phyloP scores from a whole-genome alignment of 176 grass and related monocot genomes.

The Oryza punctata region DNA sequence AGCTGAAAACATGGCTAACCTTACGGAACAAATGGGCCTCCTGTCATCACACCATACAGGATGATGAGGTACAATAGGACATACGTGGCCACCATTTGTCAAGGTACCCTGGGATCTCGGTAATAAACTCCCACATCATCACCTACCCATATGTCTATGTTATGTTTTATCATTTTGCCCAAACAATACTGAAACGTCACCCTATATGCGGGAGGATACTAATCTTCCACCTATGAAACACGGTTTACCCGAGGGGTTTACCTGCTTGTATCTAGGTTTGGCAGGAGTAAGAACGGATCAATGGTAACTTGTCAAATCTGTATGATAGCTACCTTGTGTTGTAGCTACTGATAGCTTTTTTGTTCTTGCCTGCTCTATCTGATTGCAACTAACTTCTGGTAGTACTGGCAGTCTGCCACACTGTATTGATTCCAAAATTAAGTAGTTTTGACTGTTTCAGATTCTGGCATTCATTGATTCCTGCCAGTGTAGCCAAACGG shows the following conservation, averaged over 20 bases:
- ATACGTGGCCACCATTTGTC: not conserved
- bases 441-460: not conserved
- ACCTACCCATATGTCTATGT: slow-evolving; percentile 19
- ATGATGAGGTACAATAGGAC: slow-evolving; percentile 32
- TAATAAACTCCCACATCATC: slow-evolving; percentile 38
- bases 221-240: slow-evolving; percentile 17
- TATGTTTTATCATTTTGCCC: slow-evolving; percentile 14
- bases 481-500: not conserved
- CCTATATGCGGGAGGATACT: slow-evolving; percentile 25
- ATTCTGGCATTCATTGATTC: slow-evolving; percentile 2
- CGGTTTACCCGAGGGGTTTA: slow-evolving; percentile 23
- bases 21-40: slow-evolving; percentile 93
- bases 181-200: slow-evolving; percentile 20
- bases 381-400: slow-evolving; percentile 18
- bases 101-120: slow-evolving; percentile 21
- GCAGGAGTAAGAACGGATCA: slow-evolving; percentile 34
- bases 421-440: not conserved
- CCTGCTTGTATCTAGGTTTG: slow-evolving; percentile 46
- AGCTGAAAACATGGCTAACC: slow-evolving; percentile 58
- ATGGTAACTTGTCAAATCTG: slow-evolving; percentile 27
- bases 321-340: slow-evolving; percentile 17
- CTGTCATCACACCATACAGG: slow-evolving; percentile 66
- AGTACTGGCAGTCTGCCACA: not conserved
- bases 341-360: slow-evolving; percentile 17
- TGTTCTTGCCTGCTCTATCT: slow-evolving; percentile 11